Evolutionary conservation across 2,329 filamentous ascomycete species (phyloP).

Genomic region (Penicillium sp.): DNA sequence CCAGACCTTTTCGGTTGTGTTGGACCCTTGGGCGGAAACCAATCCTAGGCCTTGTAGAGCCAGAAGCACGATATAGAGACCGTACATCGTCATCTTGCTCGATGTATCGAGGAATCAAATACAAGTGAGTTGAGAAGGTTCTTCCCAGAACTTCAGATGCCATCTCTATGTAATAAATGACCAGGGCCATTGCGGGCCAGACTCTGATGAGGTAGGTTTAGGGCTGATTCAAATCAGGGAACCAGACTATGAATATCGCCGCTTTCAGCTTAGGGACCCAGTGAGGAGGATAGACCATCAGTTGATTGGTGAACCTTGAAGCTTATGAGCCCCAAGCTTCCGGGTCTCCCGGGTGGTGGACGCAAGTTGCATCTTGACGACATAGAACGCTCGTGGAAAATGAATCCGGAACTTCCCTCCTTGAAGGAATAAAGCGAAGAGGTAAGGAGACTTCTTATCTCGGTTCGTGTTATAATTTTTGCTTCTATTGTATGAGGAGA

Average conservation of each 20-base stretch:
- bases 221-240: slow-evolving; percentile 10
- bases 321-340: slow-evolving; percentile 7
- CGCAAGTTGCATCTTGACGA: slow-evolving; percentile 5
- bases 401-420: neutral
- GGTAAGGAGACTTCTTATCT: neutral
- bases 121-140: neutral
- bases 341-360: slow-evolving; percentile 11
- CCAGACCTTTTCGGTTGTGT: slow-evolving; percentile 39
- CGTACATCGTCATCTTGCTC: slow-evolving; percentile 13
- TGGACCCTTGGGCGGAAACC: slow-evolving; percentile 25
- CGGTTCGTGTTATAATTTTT: neutral
- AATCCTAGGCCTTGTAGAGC: slow-evolving; percentile 17
- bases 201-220: slow-evolving; percentile 11
- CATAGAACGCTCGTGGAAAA: neutral
- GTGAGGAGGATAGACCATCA: neutral
- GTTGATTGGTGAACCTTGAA: neutral
- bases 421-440: neutral
- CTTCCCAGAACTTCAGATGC: neutral
- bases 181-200: slow-evolving; percentile 10
- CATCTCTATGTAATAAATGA: slow-evolving; percentile 7
- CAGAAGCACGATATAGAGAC: slow-evolving; percentile 9
- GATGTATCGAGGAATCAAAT: neutral
- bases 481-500: neutral
- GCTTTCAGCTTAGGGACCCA: slow-evolving; percentile 15
- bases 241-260: slow-evolving; percentile 2